Evolutionary conservation across 2,329 filamentous ascomycete genomes (phyloP).

Genomic region (Colletotrichum siamense): DNA sequence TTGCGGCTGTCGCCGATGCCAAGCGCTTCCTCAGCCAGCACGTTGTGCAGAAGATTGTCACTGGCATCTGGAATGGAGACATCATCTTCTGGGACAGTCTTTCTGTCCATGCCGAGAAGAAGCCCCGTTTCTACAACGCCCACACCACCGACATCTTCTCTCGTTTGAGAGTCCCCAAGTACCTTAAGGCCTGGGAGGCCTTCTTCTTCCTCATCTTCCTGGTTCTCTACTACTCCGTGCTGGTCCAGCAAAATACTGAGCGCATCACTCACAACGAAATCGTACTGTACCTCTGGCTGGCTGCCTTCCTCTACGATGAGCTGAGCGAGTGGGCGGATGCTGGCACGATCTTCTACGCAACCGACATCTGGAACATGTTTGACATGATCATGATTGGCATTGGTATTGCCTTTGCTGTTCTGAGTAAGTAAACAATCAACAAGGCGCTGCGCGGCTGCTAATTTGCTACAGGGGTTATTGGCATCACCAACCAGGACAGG

Average conservation of each 20-base stretch:
- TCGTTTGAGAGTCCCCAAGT: slow-evolving; percentile 78
- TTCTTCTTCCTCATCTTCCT: slow-evolving; percentile 81
- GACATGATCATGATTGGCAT: slow-evolving; percentile 77
- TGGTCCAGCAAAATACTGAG: slow-evolving; percentile 73
- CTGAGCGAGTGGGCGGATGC: slow-evolving; percentile 85
- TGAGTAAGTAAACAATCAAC: slow-evolving; percentile 61
- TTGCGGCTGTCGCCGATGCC: slow-evolving; percentile 79
- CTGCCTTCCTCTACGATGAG: slow-evolving; percentile 87
- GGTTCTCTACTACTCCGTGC: slow-evolving; percentile 83
- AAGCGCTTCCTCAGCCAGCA: slow-evolving; percentile 86
- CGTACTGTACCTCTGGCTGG: slow-evolving; percentile 83
- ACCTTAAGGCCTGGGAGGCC: slow-evolving; percentile 85
- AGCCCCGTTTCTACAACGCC: slow-evolving; percentile 76
- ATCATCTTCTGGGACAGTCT: slow-evolving; percentile 87
- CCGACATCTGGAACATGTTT: slow-evolving; percentile 83
- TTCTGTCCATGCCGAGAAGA: slow-evolving; percentile 75
- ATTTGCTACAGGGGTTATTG: slow-evolving; percentile 62
- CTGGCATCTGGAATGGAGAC: slow-evolving; percentile 84
- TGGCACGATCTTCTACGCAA: slow-evolving; percentile 83
- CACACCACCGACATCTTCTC: slow-evolving; percentile 75
- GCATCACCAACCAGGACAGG: slow-evolving; percentile 64
- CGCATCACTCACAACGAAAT: slow-evolving; percentile 73
- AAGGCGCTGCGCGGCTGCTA: slow-evolving; percentile 7
- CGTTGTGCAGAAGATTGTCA: slow-evolving; percentile 82
- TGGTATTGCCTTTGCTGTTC: slow-evolving; percentile 71